These are phyloP conservation scores for Phanerodontia chrysosporium DNA, from an alignment of 768 basidiomycete genomes.

Conservation along the genomic window DNA sequence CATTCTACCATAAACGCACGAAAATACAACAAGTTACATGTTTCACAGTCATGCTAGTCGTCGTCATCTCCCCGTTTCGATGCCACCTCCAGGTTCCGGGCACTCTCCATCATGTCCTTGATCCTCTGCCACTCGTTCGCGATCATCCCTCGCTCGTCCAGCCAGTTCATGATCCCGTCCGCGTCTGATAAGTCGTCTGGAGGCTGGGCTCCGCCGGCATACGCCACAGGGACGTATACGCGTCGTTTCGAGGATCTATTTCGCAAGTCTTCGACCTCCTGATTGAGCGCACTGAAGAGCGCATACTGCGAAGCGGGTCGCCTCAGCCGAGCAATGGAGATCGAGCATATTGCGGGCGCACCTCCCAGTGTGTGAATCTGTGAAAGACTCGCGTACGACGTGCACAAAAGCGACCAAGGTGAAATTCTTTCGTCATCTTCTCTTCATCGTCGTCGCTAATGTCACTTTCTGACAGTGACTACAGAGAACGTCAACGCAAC, in stretches of 20 bases:
- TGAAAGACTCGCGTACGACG: constrained; percentile 65
- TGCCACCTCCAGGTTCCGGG: constrained; percentile 56
- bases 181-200: constrained; percentile 67
- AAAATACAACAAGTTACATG: no score
- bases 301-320: constrained; percentile 41
- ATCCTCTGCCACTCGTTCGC: constrained; percentile 67
- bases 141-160: constrained; percentile 66
- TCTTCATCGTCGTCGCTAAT: constrained; percentile 18
- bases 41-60: constrained; percentile 1
- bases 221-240: constrained; percentile 56
- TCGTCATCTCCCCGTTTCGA: constrained; percentile 43
- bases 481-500: not conserved
- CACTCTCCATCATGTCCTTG: constrained; percentile 70
- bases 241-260: constrained; percentile 14
- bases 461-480: constrained; percentile 15
- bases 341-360: no score
- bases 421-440: constrained; percentile 36
- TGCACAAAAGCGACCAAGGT: constrained; percentile 81
- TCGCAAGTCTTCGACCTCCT: constrained; percentile 56
- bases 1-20: no score
- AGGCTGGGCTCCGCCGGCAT: constrained; percentile 47
- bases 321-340: no score
- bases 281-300: constrained; percentile 54
- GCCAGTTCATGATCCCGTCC: constrained; percentile 80
- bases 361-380: constrained; percentile 81